phyloP scores from a whole-genome alignment of 495 filamentous ascomycete genomes.

The Pseudoneurospora amorphoporcata region DNA sequence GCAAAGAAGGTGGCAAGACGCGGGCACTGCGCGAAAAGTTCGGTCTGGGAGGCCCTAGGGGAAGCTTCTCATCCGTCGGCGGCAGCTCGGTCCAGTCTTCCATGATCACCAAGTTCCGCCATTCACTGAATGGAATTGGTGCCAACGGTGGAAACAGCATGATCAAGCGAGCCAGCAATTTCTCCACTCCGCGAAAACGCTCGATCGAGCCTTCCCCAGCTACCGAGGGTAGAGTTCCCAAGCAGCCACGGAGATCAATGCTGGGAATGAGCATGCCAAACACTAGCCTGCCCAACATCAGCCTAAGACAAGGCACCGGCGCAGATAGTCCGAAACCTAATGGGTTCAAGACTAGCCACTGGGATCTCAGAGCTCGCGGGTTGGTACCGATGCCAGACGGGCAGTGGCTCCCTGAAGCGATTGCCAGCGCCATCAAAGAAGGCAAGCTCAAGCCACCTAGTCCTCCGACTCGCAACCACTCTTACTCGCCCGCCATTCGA shows the following conservation, averaged over 20 bases:
- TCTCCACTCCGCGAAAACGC: conserved; percentile 11
- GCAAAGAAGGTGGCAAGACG: conserved; percentile 21
- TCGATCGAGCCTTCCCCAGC: conserved; percentile 11
- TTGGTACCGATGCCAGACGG: conserved; percentile 35
- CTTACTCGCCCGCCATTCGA: background rate
- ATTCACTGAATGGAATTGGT: conserved; percentile 9
- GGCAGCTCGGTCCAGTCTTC: background rate
- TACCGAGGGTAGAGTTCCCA: conserved; percentile 8
- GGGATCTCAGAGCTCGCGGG: conserved; percentile 30
- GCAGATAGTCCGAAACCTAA: background rate
- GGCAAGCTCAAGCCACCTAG: conserved; percentile 8
- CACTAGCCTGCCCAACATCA: background rate
- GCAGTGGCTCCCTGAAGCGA: conserved; percentile 31
- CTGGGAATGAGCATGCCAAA: background rate
- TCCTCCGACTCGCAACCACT: background rate
- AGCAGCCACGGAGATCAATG: conserved; percentile 4
- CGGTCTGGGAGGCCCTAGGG: conserved; percentile 11
- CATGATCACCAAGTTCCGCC: conserved; percentile 7
- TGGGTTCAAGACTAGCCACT: conserved; percentile 23
- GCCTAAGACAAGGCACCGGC: background rate
- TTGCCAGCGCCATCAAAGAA: conserved; percentile 23
- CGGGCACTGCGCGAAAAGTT: conserved; percentile 22
- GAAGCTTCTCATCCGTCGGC: conserved; percentile 16
- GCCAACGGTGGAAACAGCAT: background rate
- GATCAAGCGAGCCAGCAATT: conserved; percentile 13